A percentile compares a stretch with the other conserved stretches of the same genome.
Conservation (phyloP, 257 asterid species). For the Salvia splendens region DNA sequence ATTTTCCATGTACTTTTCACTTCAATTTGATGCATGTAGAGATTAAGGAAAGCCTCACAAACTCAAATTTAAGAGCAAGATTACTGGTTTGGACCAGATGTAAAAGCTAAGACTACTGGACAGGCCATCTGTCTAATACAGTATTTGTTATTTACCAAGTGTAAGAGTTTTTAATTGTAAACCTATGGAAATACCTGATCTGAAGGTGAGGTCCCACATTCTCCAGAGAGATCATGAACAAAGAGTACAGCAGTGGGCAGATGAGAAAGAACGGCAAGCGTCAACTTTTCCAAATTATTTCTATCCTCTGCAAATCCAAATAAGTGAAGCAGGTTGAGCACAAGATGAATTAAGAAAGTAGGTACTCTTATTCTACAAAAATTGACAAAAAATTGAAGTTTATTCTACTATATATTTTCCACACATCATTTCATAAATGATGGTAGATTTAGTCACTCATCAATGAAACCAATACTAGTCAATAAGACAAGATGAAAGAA, state of each 20-base stretch:
- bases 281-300: constrained; percentile 93
- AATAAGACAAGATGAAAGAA: constrained; percentile 18
- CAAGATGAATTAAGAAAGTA: constrained; percentile 4
- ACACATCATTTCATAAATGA: neutral
- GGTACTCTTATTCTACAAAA: constrained; percentile 6
- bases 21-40: neutral
- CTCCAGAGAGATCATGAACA: constrained; percentile 95
- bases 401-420: neutral
- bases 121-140: neutral
- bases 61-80: neutral
- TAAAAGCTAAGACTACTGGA: neutral
- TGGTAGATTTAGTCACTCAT: constrained; percentile 7
- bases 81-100: neutral
- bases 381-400: neutral
- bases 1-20: neutral
- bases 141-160: neutral
- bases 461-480: neutral
- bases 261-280: constrained; percentile 93
- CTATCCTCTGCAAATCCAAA: constrained; percentile 76
- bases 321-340: constrained; percentile 22
- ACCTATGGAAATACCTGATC: constrained; percentile 69
- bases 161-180: neutral
- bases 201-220: constrained; percentile 93
- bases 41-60: constrained; percentile 2
- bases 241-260: constrained; percentile 95